phyloP scores from a whole-genome alignment of 176 grass and related monocot genomes.

The Phoenix roebelenii region DNA sequence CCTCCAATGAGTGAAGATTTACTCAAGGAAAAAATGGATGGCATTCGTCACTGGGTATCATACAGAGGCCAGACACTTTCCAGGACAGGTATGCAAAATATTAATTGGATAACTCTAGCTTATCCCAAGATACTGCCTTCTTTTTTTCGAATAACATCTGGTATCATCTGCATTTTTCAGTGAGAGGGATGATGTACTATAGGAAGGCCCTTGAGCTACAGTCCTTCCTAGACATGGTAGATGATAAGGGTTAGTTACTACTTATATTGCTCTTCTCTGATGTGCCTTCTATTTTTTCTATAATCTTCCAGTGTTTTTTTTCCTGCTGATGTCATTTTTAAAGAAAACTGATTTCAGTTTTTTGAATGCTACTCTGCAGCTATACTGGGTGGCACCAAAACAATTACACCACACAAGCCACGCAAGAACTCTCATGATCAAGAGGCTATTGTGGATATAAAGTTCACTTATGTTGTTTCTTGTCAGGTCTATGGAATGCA shows the following conservation, averaged over 20 bases:
- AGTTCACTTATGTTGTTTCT: conserved; percentile 95
- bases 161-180: conserved; percentile 24
- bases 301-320: background rate
- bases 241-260: conserved; percentile 37
- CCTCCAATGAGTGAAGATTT: conserved; percentile 12
- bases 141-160: no score
- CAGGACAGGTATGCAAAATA: conserved; percentile 44
- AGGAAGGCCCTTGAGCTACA: conserved; percentile 62
- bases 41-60: conserved; percentile 56
- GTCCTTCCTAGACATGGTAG: conserved; percentile 37
- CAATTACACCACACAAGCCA: conserved; percentile 10
- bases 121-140: background rate
- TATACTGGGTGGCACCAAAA: conserved; percentile 20
- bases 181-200: conserved; percentile 99
- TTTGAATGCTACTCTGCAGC: conserved; percentile 23
- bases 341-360: no score
- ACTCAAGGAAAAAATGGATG: conserved; percentile 9
- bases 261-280: conserved; percentile 8
- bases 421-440: background rate
- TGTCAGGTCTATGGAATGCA: conserved; percentile 90
- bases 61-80: conserved; percentile 79
- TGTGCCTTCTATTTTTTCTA: conserved; percentile 3
- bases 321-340: conserved; percentile 6
- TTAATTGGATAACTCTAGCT: background rate
- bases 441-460: conserved; percentile 74